Conservation (phyloP, 192 early-diverging fungal species). For the Entomortierella lignicola region DNA sequence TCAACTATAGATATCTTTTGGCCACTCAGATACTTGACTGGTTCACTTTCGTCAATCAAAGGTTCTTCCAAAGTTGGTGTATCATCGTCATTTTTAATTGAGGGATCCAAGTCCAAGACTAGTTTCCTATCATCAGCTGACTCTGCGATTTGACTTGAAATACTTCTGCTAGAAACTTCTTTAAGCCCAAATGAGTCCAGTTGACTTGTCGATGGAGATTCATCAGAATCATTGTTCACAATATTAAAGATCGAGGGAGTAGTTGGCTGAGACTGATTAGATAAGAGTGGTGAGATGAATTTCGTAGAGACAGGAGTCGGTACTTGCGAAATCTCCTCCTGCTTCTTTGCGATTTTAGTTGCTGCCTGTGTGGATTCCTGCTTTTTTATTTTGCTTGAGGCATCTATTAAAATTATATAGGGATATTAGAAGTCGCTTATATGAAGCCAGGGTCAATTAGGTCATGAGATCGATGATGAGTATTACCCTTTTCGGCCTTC, state of each 20-base stretch:
- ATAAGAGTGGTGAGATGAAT: slow-evolving; percentile 14
- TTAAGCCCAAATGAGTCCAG: slow-evolving; percentile 15
- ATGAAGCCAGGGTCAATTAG: too few species aligned
- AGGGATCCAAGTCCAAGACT: slow-evolving; percentile 10
- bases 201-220: neutral
- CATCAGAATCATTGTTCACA: slow-evolving; percentile 15
- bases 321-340: neutral
- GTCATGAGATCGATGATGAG: neutral
- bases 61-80: slow-evolving; percentile 5
- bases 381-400: slow-evolving; percentile 13
- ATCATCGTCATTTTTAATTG: neutral
- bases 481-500: slow-evolving; percentile 55
- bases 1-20: slow-evolving; percentile 27
- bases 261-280: slow-evolving; percentile 7
- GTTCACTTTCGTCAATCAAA: slow-evolving; percentile 38
- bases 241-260: slow-evolving; percentile 60
- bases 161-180: slow-evolving; percentile 29
- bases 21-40: slow-evolving; percentile 13
- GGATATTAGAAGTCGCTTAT: too few species aligned
- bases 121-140: neutral
- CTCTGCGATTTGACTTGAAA: slow-evolving; percentile 2
- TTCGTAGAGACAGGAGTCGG: neutral
- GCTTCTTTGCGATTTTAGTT: neutral
- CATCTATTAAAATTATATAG: neutral
- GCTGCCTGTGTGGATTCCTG: neutral